Evolutionary conservation across 495 filamentous ascomycete species (phyloP).

Genomic region (Articulospora tetracladia): DNA sequence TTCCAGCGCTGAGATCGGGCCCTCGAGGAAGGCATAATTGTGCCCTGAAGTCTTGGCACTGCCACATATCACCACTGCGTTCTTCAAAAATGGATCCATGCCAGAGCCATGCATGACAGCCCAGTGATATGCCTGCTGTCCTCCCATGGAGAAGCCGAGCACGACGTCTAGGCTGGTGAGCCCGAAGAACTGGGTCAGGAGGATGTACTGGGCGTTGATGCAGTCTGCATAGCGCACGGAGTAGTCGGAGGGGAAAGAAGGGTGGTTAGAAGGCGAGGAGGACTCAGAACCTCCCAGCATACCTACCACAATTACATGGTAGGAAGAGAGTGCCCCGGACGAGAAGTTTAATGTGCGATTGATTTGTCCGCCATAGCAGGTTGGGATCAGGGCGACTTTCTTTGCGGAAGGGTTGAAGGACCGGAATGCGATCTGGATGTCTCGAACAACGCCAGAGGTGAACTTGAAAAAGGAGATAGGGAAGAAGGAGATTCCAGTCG

Average conservation of each 20-base stretch:
- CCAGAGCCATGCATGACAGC: constrained; percentile 29
- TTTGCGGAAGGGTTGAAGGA: constrained; percentile 34
- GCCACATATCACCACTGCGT: constrained; percentile 36
- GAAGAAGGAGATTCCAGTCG: constrained; percentile 29
- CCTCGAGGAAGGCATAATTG: constrained; percentile 46
- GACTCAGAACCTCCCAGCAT: constrained; percentile 37
- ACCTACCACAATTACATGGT: constrained; percentile 36
- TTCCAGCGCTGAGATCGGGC: constrained; percentile 37
- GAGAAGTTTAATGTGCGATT: constrained; percentile 37
- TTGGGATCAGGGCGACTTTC: constrained; percentile 40
- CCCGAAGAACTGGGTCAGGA: constrained; percentile 26
- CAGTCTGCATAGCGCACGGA: constrained; percentile 31
- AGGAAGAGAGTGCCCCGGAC: constrained; percentile 23
- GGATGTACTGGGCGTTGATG: constrained; percentile 30
- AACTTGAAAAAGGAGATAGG: constrained; percentile 37
- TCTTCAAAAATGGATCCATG: constrained; percentile 32
- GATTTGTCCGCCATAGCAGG: constrained; percentile 45
- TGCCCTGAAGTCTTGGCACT: constrained; percentile 38
- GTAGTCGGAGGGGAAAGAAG: constrained; percentile 20
- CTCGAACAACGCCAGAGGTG: constrained; percentile 27
- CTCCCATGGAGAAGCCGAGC: constrained; percentile 47
- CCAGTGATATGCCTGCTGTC: constrained; percentile 46
- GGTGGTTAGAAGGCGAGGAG: constrained; percentile 31
- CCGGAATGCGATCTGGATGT: constrained; percentile 39
- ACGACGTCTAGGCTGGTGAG: constrained; percentile 29